These are phyloP conservation scores for Exophiala sp. DNA, from an alignment of 2,329 filamentous ascomycete species.

Conservation along the genomic window DNA sequence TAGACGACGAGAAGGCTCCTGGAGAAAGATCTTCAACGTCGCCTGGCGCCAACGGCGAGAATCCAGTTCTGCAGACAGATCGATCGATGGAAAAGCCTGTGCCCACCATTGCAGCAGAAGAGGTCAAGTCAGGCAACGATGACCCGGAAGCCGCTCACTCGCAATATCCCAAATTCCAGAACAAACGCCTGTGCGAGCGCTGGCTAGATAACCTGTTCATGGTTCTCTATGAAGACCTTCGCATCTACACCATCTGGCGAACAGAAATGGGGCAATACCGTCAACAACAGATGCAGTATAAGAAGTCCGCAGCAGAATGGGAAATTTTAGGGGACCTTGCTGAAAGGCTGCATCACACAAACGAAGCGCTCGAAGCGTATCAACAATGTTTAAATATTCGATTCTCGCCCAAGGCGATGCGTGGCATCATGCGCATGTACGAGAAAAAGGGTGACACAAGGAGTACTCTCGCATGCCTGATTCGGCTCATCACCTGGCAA, in stretches of 20 bases:
- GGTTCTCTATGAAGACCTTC: slow-evolving; percentile 95
- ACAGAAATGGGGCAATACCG: slow-evolving; percentile 96
- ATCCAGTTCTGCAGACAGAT: slow-evolving; percentile 30
- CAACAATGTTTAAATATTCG: slow-evolving; percentile 77
- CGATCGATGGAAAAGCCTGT: slow-evolving; percentile 67
- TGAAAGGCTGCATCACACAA: slow-evolving; percentile 82
- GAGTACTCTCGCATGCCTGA: slow-evolving; percentile 76
- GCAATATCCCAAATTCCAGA: slow-evolving; percentile 83
- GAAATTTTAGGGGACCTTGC: slow-evolving; percentile 92
- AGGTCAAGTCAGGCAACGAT: slow-evolving; percentile 68
- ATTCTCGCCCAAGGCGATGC: slow-evolving; percentile 89
- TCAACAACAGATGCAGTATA: slow-evolving; percentile 89
- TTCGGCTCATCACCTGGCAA: slow-evolving; percentile 92
- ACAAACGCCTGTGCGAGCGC: slow-evolving; percentile 92
- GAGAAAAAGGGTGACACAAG: slow-evolving; percentile 72
- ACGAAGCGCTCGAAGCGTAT: slow-evolving; percentile 91
- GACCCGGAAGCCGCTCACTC: slow-evolving; percentile 61
- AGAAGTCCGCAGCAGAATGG: slow-evolving; percentile 96
- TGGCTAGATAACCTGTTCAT: slow-evolving; percentile 99
- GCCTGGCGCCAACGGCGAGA: slow-evolving; percentile 34
- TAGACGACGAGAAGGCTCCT: slow-evolving; percentile 30
- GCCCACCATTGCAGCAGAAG: slow-evolving; percentile 69
- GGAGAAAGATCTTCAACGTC: slow-evolving; percentile 29
- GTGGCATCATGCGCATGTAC: slow-evolving; percentile 73
- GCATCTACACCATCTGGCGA: slow-evolving; percentile 98